Evolutionary conservation across 805 yeast genomes (phyloP).

Genomic region (Kuraishia capsulata): DNA sequence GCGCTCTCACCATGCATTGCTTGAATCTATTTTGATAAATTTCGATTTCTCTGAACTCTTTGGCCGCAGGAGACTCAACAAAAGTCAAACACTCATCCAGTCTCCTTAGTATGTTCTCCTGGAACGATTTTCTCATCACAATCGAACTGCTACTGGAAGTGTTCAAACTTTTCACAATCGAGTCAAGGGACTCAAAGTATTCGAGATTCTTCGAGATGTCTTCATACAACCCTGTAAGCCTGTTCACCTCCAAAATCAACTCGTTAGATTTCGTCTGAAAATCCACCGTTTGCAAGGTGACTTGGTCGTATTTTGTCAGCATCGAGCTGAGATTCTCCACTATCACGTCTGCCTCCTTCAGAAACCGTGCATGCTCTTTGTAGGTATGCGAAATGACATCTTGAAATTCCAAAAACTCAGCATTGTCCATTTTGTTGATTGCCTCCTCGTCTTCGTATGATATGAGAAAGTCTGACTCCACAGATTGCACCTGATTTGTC

Average conservation of each 20-base stretch:
- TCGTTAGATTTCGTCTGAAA: slow-evolving; percentile 50
- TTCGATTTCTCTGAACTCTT: slow-evolving; percentile 55
- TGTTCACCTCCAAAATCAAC: slow-evolving; percentile 36
- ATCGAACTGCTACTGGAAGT: slow-evolving; percentile 57
- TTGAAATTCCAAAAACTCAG: slow-evolving; percentile 24
- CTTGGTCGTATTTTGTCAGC: slow-evolving; percentile 42
- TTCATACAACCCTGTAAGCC: slow-evolving; percentile 28
- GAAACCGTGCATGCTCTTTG: slow-evolving; percentile 25
- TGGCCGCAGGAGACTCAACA: slow-evolving; percentile 39
- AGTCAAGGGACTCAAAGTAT: slow-evolving; percentile 63
- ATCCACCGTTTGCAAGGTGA: slow-evolving; percentile 51
- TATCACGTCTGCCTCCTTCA: slow-evolving; percentile 35
- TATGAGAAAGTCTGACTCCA: slow-evolving; percentile 32
- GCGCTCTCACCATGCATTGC: slow-evolving; percentile 75
- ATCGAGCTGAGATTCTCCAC: slow-evolving; percentile 37
- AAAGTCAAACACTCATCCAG: slow-evolving; percentile 64
- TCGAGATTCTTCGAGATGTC: slow-evolving; percentile 40
- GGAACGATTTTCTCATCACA: slow-evolving; percentile 51
- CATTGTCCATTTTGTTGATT: slow-evolving; percentile 28
- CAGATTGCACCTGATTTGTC: slow-evolving; percentile 25
- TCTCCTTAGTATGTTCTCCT: slow-evolving; percentile 36
- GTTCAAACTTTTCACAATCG: slow-evolving; percentile 59
- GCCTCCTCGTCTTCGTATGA: slow-evolving; percentile 28
- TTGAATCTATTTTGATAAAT: slow-evolving; percentile 63
- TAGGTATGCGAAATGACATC: slow-evolving; percentile 19